A percentile compares a stretch with the other conserved stretches of the same genome.
Conservation (phyloP, 2,329 filamentous ascomycete species). For the Grosmannia huntii region DNA sequence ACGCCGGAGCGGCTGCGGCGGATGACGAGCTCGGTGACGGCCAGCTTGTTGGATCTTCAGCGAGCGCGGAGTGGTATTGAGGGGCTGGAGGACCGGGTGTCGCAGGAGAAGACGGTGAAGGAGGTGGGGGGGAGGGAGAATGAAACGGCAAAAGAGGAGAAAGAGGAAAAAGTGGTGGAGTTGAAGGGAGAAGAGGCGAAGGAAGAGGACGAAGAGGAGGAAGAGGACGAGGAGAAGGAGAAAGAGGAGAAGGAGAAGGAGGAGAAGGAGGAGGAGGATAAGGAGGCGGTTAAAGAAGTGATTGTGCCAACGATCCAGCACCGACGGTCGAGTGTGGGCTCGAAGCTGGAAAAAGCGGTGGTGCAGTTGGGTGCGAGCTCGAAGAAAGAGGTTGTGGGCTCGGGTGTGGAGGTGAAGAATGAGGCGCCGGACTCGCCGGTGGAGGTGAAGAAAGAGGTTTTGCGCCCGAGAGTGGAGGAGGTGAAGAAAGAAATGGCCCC, state of each 20-base stretch:
- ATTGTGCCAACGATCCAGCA: not conserved
- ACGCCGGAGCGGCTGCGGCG: constrained; percentile 14
- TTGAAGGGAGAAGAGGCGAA: not conserved
- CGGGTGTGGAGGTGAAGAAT: too few relatives aligned
- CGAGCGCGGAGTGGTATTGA: constrained; percentile 46
- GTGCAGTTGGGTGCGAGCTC: too few relatives aligned
- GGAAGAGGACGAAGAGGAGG: too few relatives aligned
- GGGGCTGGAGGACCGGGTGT: constrained; percentile 39
- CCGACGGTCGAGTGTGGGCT: not conserved
- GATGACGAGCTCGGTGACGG: constrained; percentile 40
- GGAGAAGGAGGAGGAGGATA: not conserved
- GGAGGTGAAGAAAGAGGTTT: too few relatives aligned
- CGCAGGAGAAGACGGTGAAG: constrained; percentile 20
- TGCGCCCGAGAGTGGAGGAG: not conserved
- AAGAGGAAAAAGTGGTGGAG: not conserved
- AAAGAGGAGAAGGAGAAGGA: not conserved
- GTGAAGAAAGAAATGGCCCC: not conserved
- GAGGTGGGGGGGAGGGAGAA: not conserved
- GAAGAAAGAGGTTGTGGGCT: not conserved
- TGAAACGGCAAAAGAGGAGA: constrained; percentile 14
- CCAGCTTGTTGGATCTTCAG: constrained; percentile 37
- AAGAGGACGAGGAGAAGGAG: not conserved
- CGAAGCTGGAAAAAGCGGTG: not conserved
- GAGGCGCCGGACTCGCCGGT: too few relatives aligned
- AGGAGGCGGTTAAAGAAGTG: not conserved